Evolutionary conservation across 257 asterid genomes (phyloP), one percentile per base, ranked within the genome.

Genomic region (Striga asiatica): DNA sequence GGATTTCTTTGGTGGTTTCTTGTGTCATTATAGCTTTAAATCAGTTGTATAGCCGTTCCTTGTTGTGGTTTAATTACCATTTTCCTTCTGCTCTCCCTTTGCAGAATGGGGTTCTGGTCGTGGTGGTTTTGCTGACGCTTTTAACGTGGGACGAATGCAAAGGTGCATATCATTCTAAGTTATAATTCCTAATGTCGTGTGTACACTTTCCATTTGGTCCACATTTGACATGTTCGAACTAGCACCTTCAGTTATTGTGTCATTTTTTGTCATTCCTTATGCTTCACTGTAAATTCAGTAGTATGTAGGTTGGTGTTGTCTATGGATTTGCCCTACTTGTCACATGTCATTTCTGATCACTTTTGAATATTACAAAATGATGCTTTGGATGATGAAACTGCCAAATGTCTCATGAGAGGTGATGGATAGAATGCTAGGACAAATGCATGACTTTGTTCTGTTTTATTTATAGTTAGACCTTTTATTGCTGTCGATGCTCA

Each of bases 91-190:
- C n/a, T n/a, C n/a, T n/a, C n/a, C 20, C 43, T 56, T 49, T 67
- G 74, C 77, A 91, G 98, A 86, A 54, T 86, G 92, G 95, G 96
- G 78, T 61, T 76, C 91, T 34, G 93, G 81, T 31, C 92, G 83
- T 38, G 95, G 82, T 71, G 86, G 77, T 42, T 73, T 73, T 60
- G 62, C 67, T 55, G 96, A 87, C 67, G 70, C 79, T 38, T 76
- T 78, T 66, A 68, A 50, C 29, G 41, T 78, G 1, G 96, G 93
- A 50, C 79, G 75, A 65, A 32, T 59, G 50, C 97, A 79, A 51
- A 85, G 95, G 98, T 91, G 67, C 20, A 54, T 27, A 29, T 5
- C 17, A 21, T 59, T 41, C 47, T 52, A 13, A 37, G 29, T 59
- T 61, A 16, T n/a, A 51, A 31, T 19, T 49, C 45, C 46, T 60